These are phyloP conservation scores for Triticum monococcum DNA, from an alignment of 176 grass and related monocot genomes.

Conservation along the genomic window DNA sequence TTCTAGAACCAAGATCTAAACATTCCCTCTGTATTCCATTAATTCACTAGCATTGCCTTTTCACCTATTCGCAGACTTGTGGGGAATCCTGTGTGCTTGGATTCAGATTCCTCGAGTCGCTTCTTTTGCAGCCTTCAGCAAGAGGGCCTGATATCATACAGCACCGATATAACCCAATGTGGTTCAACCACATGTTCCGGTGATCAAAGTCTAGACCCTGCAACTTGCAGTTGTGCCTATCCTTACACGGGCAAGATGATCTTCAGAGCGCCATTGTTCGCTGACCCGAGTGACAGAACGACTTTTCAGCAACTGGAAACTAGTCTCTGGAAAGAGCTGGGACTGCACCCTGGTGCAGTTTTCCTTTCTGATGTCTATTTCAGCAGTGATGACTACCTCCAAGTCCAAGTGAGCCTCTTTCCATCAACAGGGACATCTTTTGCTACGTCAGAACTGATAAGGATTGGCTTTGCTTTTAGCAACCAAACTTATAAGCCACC, in stretches of 20 bases:
- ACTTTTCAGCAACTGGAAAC: conserved; percentile 50
- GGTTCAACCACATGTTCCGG: conserved; percentile 39
- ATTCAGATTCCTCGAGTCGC: conserved; percentile 13
- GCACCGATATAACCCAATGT: conserved; percentile 53
- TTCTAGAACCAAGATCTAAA: not conserved
- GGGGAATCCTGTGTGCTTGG: conserved; percentile 66
- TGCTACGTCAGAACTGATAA: conserved; percentile 36
- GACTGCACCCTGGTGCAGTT: conserved; percentile 39
- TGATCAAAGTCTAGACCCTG: conserved; percentile 54
- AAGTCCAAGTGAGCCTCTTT: conserved; percentile 58
- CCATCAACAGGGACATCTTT: conserved; percentile 48
- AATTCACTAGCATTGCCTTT: conserved; percentile 11
- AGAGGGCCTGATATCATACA: conserved; percentile 22
- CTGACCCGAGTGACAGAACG: conserved; percentile 31
- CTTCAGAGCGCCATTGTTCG: conserved; percentile 58
- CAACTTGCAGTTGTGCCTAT: conserved; percentile 59
- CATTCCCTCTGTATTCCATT: not conserved
- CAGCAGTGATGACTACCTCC: conserved; percentile 46
- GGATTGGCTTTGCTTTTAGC: conserved; percentile 54
- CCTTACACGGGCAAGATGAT: conserved; percentile 57
- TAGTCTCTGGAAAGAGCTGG: conserved; percentile 47
- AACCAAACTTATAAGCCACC: conserved; percentile 56
- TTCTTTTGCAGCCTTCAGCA: conserved; percentile 49
- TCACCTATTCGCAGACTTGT: conserved; percentile 51
- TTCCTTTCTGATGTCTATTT: conserved; percentile 54